Conservation (phyloP, 2,329 filamentous ascomycete species). For the Sporothrix schenckii region DNA sequence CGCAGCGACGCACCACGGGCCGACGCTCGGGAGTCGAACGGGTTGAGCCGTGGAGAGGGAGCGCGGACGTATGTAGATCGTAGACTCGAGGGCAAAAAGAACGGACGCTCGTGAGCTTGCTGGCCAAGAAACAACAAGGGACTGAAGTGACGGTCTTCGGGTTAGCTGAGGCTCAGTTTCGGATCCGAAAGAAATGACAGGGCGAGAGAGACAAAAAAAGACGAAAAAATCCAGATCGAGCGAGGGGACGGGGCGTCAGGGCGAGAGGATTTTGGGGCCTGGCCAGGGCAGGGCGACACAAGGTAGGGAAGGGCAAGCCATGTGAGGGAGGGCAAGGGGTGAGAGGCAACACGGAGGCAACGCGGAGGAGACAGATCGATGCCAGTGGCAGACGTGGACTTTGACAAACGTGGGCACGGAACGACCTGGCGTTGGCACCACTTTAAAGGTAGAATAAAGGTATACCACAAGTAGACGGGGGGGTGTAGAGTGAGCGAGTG, state of each 20-base stretch:
- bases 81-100: neutral
- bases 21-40: constrained; percentile 9
- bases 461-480: constrained; percentile 10
- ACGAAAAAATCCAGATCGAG: neutral
- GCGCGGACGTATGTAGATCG: neutral
- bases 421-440: constrained; percentile 20
- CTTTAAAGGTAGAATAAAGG: constrained; percentile 2
- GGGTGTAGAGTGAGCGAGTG: neutral
- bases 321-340: neutral
- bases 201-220: neutral
- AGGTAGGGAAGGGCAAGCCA: constrained; percentile 1
- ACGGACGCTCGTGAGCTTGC: neutral
- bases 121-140: constrained; percentile 18
- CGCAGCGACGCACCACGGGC: constrained; percentile 15
- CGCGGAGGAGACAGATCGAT: no score
- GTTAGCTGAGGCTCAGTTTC: constrained; percentile 29
- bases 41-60: constrained; percentile 11
- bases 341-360: neutral
- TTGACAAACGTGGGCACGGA: constrained; percentile 20
- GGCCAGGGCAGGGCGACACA: constrained; percentile 2
- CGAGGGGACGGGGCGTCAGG: neutral
- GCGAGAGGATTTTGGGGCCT: constrained; percentile 9
- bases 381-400: neutral
- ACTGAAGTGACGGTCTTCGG: constrained; percentile 12
- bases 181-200: constrained; percentile 30